phyloP scores from a whole-genome alignment of 768 basidiomycete genomes.

The Kwoniella sp. region DNA sequence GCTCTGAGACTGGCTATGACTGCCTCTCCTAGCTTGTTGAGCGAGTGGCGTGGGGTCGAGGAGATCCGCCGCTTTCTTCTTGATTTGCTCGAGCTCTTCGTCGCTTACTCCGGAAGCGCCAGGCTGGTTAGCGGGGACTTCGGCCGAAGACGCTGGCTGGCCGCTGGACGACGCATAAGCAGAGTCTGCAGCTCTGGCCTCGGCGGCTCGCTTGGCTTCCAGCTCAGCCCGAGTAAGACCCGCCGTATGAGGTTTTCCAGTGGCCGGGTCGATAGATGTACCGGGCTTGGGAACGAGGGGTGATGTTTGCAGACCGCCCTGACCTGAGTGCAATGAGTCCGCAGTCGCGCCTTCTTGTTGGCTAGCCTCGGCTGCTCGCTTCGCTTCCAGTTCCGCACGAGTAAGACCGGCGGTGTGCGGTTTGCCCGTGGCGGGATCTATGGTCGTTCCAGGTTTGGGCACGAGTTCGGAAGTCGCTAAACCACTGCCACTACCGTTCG shows the following conservation, averaged over 20 bases:
- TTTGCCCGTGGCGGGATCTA: conserved; percentile 44
- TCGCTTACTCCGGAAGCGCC: conserved; percentile 1
- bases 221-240: conserved; percentile 47
- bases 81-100: conserved; percentile 16
- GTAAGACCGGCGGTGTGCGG: conserved; percentile 45
- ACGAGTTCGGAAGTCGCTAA: conserved; percentile 42
- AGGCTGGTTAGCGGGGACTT: conserved; percentile 2
- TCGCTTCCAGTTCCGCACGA: conserved; percentile 41
- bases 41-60: conserved; percentile 19
- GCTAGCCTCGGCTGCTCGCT: conserved; percentile 28
- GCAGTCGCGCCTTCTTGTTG: neutral
- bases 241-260: conserved; percentile 40
- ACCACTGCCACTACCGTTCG: conserved; percentile 29
- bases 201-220: conserved; percentile 32
- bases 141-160: conserved; percentile 5
- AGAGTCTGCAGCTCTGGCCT: conserved; percentile 3
- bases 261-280: conserved; percentile 41
- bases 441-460: conserved; percentile 40
- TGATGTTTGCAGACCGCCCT: conserved; percentile 41
- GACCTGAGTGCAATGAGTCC: neutral
- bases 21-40: conserved; percentile 14
- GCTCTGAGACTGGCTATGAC: conserved; percentile 2
- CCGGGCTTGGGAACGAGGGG: conserved; percentile 48
- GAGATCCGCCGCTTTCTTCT: conserved; percentile 20
- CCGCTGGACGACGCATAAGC: neutral